Percentiles rank a stretch among this genome's conserved stretches.
These are phyloP conservation scores for Boletus reticuloceps DNA, from an alignment of 768 basidiomycete species.

Conservation along the genomic window DNA sequence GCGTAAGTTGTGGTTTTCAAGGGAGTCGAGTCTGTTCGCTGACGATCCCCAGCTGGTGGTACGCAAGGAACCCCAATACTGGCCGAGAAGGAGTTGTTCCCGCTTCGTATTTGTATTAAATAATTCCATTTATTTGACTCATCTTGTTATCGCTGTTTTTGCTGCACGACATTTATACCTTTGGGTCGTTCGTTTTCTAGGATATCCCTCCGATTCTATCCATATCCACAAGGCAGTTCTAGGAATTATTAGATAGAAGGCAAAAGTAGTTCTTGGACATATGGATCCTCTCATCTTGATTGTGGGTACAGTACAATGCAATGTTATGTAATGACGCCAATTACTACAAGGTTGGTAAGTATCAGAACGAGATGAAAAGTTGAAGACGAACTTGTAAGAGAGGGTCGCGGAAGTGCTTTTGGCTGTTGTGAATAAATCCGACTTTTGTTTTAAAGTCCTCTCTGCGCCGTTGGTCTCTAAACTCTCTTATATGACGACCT, in stretches of 20 bases:
- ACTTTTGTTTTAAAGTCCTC: conserved; percentile 87
- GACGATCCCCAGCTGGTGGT: conserved; percentile 78
- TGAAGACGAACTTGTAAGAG: conserved; percentile 45
- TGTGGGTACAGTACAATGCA: not conserved
- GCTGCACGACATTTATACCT: conserved; percentile 34
- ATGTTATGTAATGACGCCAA: conserved; percentile 2
- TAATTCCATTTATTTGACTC: conserved; percentile 19
- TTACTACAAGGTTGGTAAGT: conserved; percentile 20
- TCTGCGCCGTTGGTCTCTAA: conserved; percentile 72
- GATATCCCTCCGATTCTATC: conserved; percentile 26
- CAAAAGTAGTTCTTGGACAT: conserved; percentile 14
- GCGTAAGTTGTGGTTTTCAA: conserved; percentile 49
- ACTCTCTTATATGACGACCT: conserved; percentile 79
- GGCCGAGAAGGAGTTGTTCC: conserved; percentile 90
- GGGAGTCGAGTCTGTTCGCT: not conserved
- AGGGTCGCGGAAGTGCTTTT: conserved; percentile 87
- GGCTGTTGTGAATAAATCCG: conserved; percentile 75
- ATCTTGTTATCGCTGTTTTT: conserved; percentile 31
- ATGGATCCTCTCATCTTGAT: not conserved
- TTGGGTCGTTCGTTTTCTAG: conserved; percentile 33
- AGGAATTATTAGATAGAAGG: conserved; percentile 7
- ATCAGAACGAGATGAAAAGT: not conserved
- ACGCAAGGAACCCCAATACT: conserved; percentile 74
- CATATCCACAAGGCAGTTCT: conserved; percentile 8
- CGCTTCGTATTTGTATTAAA: conserved; percentile 84